Percentiles rank a stretch among this genome's conserved stretches.
These are phyloP conservation scores for Fusarium sp. DNA, from an alignment of 2,329 filamentous ascomycete species.

Conservation along the genomic window DNA sequence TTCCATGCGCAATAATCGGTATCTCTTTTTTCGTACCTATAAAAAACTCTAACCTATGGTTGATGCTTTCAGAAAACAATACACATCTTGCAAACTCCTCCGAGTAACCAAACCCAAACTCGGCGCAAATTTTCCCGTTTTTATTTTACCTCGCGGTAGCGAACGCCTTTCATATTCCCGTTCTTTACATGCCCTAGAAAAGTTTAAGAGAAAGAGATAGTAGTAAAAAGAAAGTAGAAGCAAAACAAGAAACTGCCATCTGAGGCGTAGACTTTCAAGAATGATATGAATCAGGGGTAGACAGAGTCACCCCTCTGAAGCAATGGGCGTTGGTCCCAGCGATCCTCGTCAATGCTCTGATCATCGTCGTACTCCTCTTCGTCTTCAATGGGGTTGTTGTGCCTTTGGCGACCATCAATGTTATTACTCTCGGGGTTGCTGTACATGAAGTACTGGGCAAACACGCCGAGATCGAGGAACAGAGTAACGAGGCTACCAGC, in stretches of 20 bases:
- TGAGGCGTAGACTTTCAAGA: conserved; percentile 2
- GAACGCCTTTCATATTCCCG: conserved; percentile 29
- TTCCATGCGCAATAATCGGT: neutral
- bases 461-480: conserved; percentile 85
- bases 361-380: conserved; percentile 45
- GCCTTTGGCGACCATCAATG: conserved; percentile 12
- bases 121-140: conserved; percentile 11
- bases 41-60: neutral
- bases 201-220: conserved; percentile 12
- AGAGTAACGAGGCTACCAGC: conserved; percentile 90
- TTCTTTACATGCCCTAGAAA: conserved; percentile 24
- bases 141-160: conserved; percentile 19
- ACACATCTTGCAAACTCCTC: conserved; percentile 8
- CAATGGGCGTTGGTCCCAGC: conserved; percentile 57
- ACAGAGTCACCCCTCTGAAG: conserved; percentile 48
- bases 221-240: conserved; percentile 19
- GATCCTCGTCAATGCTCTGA: conserved; percentile 42
- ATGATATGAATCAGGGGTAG: conserved; percentile 30
- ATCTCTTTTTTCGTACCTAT: neutral
- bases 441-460: conserved; percentile 93
- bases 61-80: neutral
- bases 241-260: conserved; percentile 33
- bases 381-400: conserved; percentile 30
- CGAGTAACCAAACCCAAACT: conserved; percentile 4
- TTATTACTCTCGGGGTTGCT: conserved; percentile 57